Conservation (phyloP, 371 early-diverging fungal species). For the Saksenaea oblongispora region DNA sequence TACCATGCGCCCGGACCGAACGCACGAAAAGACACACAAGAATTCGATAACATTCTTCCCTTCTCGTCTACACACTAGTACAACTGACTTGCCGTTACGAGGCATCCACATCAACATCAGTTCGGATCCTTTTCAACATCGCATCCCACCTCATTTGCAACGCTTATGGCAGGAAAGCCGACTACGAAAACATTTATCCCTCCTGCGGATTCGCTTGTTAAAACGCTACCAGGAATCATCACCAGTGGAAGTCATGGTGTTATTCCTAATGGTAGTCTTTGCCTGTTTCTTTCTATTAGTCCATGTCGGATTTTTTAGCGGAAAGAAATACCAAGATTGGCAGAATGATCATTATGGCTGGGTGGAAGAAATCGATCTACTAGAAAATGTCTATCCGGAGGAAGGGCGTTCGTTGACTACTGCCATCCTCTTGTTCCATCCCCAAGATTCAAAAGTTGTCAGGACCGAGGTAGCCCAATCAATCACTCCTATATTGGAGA, state of each 20-base stretch:
- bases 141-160: slow-evolving; percentile 49
- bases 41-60: neutral
- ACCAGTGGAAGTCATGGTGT: slow-evolving; percentile 14
- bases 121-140: slow-evolving; percentile 55
- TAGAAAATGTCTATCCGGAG: slow-evolving; percentile 57
- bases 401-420: slow-evolving; percentile 57
- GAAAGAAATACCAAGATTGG: slow-evolving; percentile 48
- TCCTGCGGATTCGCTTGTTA: slow-evolving; percentile 19
- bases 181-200: slow-evolving; percentile 20
- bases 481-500: slow-evolving; percentile 46
- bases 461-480: slow-evolving; percentile 36
- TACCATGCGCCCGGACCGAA: neutral
- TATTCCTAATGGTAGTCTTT: slow-evolving; percentile 18
- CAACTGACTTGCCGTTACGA: slow-evolving; percentile 19
- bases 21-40: neutral
- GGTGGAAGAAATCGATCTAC: slow-evolving; percentile 43
- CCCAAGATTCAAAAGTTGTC: neutral
- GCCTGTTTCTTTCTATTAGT: slow-evolving; percentile 32
- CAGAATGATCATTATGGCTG: slow-evolving; percentile 33
- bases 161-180: slow-evolving; percentile 49
- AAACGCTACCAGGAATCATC: slow-evolving; percentile 32
- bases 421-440: slow-evolving; percentile 42
- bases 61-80: neutral
- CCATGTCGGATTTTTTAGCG: slow-evolving; percentile 50
- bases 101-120: slow-evolving; percentile 58